Conservation (phyloP, 331 rosid species). For the Spiraea crenata region DNA sequence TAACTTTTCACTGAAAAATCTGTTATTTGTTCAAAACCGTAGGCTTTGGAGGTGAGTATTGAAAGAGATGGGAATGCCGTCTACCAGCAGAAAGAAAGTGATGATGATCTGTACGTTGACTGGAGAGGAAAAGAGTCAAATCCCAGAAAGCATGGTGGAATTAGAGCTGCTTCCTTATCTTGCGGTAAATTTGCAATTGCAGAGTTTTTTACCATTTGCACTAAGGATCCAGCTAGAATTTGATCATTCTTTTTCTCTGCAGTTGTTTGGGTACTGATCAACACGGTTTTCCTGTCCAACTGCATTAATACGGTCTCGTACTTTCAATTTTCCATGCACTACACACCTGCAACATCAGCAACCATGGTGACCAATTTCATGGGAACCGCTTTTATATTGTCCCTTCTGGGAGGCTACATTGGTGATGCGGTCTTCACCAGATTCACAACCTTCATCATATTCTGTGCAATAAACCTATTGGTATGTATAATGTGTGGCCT, state of each 20-base stretch:
- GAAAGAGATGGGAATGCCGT: background rate
- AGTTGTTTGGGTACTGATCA: conserved; percentile 36
- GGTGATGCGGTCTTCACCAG: conserved; percentile 36
- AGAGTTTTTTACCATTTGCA: too few relatives aligned
- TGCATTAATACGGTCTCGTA: conserved; percentile 21
- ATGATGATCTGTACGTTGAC: conserved; percentile 19
- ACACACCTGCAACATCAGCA: conserved; percentile 29
- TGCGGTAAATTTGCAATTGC: conserved; percentile 26
- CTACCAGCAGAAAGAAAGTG: background rate
- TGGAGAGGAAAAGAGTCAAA: conserved; percentile 30
- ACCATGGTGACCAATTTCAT: conserved; percentile 42
- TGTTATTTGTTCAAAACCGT: background rate
- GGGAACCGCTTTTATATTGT: conserved; percentile 33
- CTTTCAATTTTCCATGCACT: conserved; percentile 34
- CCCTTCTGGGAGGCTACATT: conserved; percentile 35
- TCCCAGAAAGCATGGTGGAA: conserved; percentile 34
- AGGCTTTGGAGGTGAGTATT: conserved; percentile 12
- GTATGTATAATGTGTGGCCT: background rate
- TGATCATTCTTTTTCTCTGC: background rate
- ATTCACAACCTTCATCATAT: conserved; percentile 27
- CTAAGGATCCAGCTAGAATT: background rate
- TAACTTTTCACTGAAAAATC: background rate
- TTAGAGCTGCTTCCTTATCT: conserved; percentile 28
- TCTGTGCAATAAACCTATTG: conserved; percentile 25
- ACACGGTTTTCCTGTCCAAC: conserved; percentile 27